phyloP scores from a whole-genome alignment of 2,329 filamentous ascomycete genomes.

The Colletotrichum spaethianum region DNA sequence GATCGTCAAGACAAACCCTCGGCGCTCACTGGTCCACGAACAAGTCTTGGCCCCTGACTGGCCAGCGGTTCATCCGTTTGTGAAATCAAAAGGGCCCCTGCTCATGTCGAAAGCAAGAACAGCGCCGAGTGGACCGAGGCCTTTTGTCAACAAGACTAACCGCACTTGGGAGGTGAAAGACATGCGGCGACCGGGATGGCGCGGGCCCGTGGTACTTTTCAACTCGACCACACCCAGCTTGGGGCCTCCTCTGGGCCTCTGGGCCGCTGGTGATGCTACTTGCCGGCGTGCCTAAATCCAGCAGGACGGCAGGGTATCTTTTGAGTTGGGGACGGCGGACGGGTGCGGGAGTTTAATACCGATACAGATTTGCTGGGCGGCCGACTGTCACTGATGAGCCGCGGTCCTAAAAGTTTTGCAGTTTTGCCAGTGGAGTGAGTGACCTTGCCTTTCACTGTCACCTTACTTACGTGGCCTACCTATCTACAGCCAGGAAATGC shows the following conservation, averaged over 20 bases:
- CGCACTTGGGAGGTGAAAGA: constrained; percentile 50
- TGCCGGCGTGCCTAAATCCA: neutral
- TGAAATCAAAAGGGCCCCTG: constrained; percentile 12
- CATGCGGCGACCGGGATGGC: constrained; percentile 37
- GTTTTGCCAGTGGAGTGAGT: neutral
- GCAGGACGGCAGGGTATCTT: neutral
- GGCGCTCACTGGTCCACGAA: constrained; percentile 20
- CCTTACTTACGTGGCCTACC: too few species aligned
- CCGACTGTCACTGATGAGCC: neutral
- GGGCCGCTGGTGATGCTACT: neutral
- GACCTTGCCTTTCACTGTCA: too few species aligned
- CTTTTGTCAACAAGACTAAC: constrained; percentile 44
- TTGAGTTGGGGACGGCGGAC: neutral
- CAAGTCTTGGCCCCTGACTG: constrained; percentile 21
- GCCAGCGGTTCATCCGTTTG: constrained; percentile 18
- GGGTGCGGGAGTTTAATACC: neutral
- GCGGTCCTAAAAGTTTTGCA: too few species aligned
- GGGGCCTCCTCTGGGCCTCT: neutral
- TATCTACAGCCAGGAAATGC: too few species aligned
- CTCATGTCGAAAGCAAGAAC: constrained; percentile 29
- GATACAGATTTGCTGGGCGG: neutral
- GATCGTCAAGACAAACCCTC: constrained; percentile 38
- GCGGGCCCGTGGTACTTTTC: constrained; percentile 38
- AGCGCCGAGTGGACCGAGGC: constrained; percentile 40
- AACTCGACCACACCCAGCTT: neutral